Percentiles rank a stretch among this genome's conserved stretches.
Evolutionary conservation across 345 rosid genomes (phyloP).

Genomic region (Acer campestre): DNA sequence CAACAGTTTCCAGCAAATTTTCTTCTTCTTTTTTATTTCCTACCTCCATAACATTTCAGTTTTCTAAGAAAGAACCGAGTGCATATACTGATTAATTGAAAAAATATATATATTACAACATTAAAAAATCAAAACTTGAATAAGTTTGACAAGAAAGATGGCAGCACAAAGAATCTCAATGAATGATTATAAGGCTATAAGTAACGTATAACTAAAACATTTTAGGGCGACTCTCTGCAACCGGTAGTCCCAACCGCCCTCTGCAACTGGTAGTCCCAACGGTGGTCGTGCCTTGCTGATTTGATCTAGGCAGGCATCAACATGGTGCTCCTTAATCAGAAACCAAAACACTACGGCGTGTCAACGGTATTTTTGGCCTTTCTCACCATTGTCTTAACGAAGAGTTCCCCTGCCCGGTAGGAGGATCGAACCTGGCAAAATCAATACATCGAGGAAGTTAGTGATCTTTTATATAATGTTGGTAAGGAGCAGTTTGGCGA

Average conservation of each 20-base stretch:
- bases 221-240: background rate
- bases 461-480: background rate
- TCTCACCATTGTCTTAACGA: constrained; percentile 88
- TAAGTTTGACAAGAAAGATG: background rate
- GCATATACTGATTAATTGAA: background rate
- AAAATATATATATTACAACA: background rate
- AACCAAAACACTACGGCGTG: constrained; percentile 6
- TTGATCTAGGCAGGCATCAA: background rate
- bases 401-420: constrained; percentile 95
- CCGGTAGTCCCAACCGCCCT: background rate
- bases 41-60: background rate
- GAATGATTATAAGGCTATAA: background rate
- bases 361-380: constrained; percentile 31
- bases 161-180: background rate
- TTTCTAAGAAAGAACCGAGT: background rate
- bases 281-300: background rate
- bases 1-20: background rate
- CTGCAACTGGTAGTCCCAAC: background rate
- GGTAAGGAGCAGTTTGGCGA: background rate
- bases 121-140: constrained; percentile 4
- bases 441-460: background rate
- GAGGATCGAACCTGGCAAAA: constrained; percentile 87
- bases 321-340: background rate
- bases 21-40: background rate
- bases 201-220: background rate